Conservation (phyloP, 805 yeast genomes). For the Myxozyma neotropica region DNA sequence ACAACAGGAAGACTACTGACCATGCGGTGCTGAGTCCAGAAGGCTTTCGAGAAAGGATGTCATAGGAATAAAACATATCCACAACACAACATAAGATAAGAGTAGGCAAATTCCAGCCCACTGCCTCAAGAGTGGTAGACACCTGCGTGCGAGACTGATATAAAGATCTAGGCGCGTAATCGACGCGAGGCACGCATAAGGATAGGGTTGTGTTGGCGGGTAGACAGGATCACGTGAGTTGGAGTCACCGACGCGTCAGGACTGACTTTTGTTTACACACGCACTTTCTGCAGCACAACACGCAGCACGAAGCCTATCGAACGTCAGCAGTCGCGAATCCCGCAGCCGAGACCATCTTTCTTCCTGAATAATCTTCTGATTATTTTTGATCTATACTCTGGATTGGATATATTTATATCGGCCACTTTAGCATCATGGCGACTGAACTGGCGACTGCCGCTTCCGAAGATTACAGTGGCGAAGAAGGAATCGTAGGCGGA, state of each 20-base stretch:
- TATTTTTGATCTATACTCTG: background rate
- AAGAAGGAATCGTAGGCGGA: slow-evolving; percentile 26
- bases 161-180: too few species aligned
- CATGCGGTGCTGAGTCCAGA: slow-evolving; percentile 34
- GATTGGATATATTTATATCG: background rate
- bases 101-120: too few species aligned
- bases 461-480: slow-evolving; percentile 17
- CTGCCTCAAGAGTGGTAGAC: too few species aligned
- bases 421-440: background rate
- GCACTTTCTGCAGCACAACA: background rate
- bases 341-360: background rate
- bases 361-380: background rate
- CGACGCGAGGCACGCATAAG: background rate
- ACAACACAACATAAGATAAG: too few species aligned
- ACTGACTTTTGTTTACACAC: background rate
- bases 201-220: too few species aligned
- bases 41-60: slow-evolving; percentile 22
- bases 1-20: slow-evolving; percentile 9
- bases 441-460: slow-evolving; percentile 2
- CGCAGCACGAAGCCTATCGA: background rate
- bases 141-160: too few species aligned
- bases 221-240: background rate
- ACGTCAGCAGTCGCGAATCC: background rate
- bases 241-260: slow-evolving; percentile 11
- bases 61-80: slow-evolving; percentile 34